Base-by-base conservation (phyloP, 148 eudicot species). In the Chenopodium suecicum region DNA sequence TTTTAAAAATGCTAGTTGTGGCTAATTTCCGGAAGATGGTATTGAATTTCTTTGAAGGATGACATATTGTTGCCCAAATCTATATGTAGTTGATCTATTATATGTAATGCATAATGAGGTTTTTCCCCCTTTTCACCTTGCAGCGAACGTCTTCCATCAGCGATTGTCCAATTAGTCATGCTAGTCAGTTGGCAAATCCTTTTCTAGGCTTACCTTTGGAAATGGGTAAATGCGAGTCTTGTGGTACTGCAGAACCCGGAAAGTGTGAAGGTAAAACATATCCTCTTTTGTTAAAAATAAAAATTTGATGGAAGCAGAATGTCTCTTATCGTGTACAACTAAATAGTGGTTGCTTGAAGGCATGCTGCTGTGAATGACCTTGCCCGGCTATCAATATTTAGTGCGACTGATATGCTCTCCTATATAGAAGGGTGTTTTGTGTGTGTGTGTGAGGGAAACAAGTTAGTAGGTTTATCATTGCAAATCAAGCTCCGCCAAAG, bases 171-270 rank as follows among this genome's bases (percentile, higher is more conserved):
- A 91, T 93, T 70, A 87, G 88, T 79, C 97, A 93, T 86, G 90
- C 91, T 7, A 93, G 92, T 81, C 97, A 91, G 81, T 82, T 93
- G 27, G 85, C 91, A 80, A 93, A 93, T 86, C 94, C 97, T 37
- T 93, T 91, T 60, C 93, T 93, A 74, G 97, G 97, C 48, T 78
- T 93, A 76, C 97, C 97, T 2, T 89, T 93, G 75, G 94, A 93
- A 79, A 82, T 69, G 67, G 97, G 97, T 8, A 93, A 87, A 84
- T 93, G 97, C 69, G 97, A 93, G 80, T 88, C 97, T 13, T 93
- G 97, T 87, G 97, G 97, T 66, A 89, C 97, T 16, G 90, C 89
- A 47, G 97, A 93, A 83, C 87, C 90, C 1, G 92, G 93, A 78
- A 80, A 89, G 71, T 93, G 94, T 81, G 97, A 93, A 93, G 97